Evolutionary conservation across 2,329 filamentous ascomycete species (phyloP), one percentile per base, ranked within the genome.

Genomic region (Pyrenophora seminiperda): DNA sequence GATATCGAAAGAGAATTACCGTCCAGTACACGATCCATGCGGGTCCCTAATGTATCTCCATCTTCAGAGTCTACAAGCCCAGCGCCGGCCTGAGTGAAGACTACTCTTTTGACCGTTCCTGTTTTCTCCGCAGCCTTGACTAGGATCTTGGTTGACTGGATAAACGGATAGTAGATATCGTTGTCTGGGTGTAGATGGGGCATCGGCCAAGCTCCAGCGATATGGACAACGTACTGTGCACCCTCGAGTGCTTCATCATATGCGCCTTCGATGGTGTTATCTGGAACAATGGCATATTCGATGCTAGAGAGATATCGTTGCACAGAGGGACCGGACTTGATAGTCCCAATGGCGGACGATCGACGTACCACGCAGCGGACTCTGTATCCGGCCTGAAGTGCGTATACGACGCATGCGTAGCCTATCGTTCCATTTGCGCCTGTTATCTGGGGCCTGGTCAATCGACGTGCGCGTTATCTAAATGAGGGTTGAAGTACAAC

Each of bases 341-440:
- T 62, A 4, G 42, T 48, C 13, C 47, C 45, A 18, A 71, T 61
- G 2, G 65, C 67, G n/a, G 57, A 53, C 46, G 62, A 45, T 11
- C 64, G 61, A 7, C 69, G 66, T 1, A 72, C 62, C 27, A 72
- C 56, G 46, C 68, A 71, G 11, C 68, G 68, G 7, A 72, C 69
- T 7, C 62, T 62, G 41, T 71, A 71, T 11, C 65, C 65, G 3
- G 15, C 53, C 3, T 56, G 53, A 2, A 71, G 49, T 5, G 68
- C 68, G 34, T 69, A 56, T 1, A 67, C 40, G 4, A 62, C 56
- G 33, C 59, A 67, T 9, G 61, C 61, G 38, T 71, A 71, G 10
- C 69, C 69, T 19, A 71, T 71, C 4, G 66, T 69, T 30, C 69
- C 68, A 40, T 72, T 72, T 29, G 66, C 65, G 24, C 69, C 69